These are phyloP conservation scores for Musa acuminata DNA, from an alignment of 176 grass and related monocot genomes.

Conservation along the genomic window DNA sequence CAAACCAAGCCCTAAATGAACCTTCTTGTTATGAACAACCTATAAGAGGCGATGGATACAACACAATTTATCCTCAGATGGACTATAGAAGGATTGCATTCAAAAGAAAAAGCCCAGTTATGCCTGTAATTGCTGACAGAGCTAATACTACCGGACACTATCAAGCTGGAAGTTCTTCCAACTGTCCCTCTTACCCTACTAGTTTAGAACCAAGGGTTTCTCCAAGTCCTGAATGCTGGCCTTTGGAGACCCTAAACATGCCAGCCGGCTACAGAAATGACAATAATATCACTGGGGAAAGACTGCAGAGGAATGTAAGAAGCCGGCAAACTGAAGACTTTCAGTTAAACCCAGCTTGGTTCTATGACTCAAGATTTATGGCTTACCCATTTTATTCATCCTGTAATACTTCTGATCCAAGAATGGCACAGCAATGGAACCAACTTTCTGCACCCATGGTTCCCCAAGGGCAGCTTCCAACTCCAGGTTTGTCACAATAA, in stretches of 20 bases:
- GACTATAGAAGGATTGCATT: conserved; percentile 28
- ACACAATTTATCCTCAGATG: background rate
- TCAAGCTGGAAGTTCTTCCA: conserved; percentile 49
- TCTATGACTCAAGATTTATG: background rate
- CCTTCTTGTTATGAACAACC: background rate
- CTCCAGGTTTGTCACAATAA: conserved; percentile 31
- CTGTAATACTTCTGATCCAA: conserved; percentile 20
- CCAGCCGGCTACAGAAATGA: conserved; percentile 21
- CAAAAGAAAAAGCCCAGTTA: conserved; percentile 34
- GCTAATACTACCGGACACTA: conserved; percentile 13
- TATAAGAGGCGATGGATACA: background rate
- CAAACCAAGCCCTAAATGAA: background rate
- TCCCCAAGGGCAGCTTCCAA: conserved; percentile 16
- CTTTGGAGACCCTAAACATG: conserved; percentile 29
- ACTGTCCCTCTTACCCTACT: conserved; percentile 21
- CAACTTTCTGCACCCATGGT: conserved; percentile 12
- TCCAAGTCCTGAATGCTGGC: conserved; percentile 12
- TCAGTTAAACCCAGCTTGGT: background rate
- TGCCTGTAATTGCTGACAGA: conserved; percentile 20
- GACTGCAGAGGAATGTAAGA: conserved; percentile 57
- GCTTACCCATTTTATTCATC: conserved; percentile 18
- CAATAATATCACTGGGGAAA: conserved; percentile 30
- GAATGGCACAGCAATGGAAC: conserved; percentile 25
- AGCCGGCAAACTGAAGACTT: conserved; percentile 20
- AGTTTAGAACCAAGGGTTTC: conserved; percentile 27